phyloP scores from a whole-genome alignment of 164 flowering plant genomes.

The Vitis rotundifolia region DNA sequence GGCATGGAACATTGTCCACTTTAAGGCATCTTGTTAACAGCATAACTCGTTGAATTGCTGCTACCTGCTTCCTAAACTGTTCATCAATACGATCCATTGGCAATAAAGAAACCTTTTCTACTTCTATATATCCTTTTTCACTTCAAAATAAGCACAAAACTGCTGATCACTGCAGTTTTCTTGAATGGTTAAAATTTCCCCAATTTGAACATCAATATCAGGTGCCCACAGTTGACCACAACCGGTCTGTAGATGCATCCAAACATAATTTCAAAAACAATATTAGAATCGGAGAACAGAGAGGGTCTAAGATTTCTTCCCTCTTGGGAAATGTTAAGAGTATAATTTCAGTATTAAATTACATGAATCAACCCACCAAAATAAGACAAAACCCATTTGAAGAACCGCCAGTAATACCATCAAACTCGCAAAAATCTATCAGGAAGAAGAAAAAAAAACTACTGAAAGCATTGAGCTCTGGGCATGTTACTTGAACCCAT shows the following conservation, averaged over 20 bases:
- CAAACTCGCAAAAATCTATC: too few relatives aligned
- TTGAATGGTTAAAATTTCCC: neutral
- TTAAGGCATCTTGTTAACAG: slow-evolving; percentile 30
- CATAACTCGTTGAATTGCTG: slow-evolving; percentile 35
- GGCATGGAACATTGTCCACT: slow-evolving; percentile 54
- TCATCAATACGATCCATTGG: slow-evolving; percentile 44
- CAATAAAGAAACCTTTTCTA: neutral
- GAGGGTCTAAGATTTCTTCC: too few relatives aligned
- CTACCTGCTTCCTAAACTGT: slow-evolving; percentile 23
- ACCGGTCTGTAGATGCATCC: neutral
- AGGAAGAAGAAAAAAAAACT: too few relatives aligned
- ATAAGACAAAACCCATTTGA: too few relatives aligned
- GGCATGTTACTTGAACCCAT: too few relatives aligned
- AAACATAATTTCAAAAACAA: neutral
- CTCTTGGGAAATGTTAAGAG: too few relatives aligned
- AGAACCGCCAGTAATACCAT: too few relatives aligned
- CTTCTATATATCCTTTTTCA: neutral
- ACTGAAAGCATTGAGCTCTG: too few relatives aligned
- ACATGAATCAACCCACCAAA: too few relatives aligned
- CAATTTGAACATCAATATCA: neutral
- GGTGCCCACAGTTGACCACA: neutral
- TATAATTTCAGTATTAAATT: too few relatives aligned
- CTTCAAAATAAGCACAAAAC: slow-evolving; percentile 3
- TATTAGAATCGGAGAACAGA: too few relatives aligned
- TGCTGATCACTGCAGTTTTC: neutral